Base-by-base conservation (phyloP, 768 basidiomycete genomes). In the Tylopilus vinaceipallidus region DNA sequence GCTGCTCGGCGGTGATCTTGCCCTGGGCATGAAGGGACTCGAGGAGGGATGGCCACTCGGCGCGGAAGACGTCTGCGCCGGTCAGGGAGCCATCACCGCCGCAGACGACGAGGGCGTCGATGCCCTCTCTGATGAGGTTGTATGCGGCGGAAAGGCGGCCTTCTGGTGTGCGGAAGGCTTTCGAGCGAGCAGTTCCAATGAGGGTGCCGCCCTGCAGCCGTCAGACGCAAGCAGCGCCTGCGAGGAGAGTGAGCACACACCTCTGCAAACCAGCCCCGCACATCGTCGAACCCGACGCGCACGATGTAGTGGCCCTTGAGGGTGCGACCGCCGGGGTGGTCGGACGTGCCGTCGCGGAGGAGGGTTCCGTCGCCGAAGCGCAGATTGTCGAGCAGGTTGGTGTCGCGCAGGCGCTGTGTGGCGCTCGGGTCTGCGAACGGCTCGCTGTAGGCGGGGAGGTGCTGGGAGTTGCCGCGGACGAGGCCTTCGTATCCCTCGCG, bases 401-500 rank as follows among this genome's bases (percentile, higher is more conserved):
- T 59, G 20, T 52, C 41, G 13, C 46, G 56, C 6, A 47, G 43
- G n/a, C 45, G 50, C 32, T 62, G 57, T 24, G 36, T 19, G 22
- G 58, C 45, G 53, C 53, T 33, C 19, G 62, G 49, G n/a, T 60
- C 61, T 64, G 71, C 45, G 67, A 64, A 59, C 58, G 53, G 62
- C 22, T 64, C 68, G 33, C 13, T 56, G 29, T 66, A 37, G 14
- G 62, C 35, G 45, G 62, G 38, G 32, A 66, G 53, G 3, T 60
- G 62, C 23, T 77, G 74, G 3, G 73, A 65, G 44, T 66, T 98
- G n/a, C 97, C 97, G 49, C 88, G 82, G 11, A 99, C 95, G 52
- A 98, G 85, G 20, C 97, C 97, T 66, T 98, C 95, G 74, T 98
- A 99, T 33, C 97, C 97, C 72, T 99, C 97, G 32, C 97, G 89